A percentile compares a stretch with the other conserved stretches of the same genome.
phyloP scores from a whole-genome alignment of 768 basidiomycete species.

The Lactifluus piperatus region DNA sequence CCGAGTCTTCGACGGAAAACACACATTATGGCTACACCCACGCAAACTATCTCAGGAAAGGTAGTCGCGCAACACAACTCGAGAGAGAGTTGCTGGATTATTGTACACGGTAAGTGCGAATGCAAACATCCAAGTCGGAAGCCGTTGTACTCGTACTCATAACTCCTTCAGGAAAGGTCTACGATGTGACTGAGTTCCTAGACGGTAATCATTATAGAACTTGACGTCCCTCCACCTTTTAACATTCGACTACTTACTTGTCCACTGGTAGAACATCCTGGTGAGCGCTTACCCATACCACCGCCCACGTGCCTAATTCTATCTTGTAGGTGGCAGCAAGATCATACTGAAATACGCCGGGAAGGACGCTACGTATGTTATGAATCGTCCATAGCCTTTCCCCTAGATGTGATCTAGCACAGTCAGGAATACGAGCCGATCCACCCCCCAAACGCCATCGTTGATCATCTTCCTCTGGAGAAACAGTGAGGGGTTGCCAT shows the following conservation, averaged over 20 bases:
- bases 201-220: conserved; percentile 23
- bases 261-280: conserved; percentile 15
- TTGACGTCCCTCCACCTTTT: background rate
- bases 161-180: conserved; percentile 29
- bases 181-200: conserved; percentile 38
- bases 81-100: conserved; percentile 20
- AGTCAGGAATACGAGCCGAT: conserved; percentile 73
- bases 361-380: conserved; percentile 36
- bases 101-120: conserved; percentile 14
- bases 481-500: conserved; percentile 43
- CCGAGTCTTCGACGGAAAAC: background rate
- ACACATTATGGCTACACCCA: background rate
- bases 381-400: background rate
- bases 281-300: background rate
- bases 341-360: conserved; percentile 51
- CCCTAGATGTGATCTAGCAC: background rate
- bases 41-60: conserved; percentile 12
- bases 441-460: conserved; percentile 78
- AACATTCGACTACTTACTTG: background rate
- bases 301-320: background rate
- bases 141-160: background rate
- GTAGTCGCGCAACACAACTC: conserved; percentile 16
- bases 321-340: conserved; percentile 34
- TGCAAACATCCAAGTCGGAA: background rate
- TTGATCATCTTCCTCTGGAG: conserved; percentile 67